Base-by-base conservation (phyloP, 805 yeast species). In the Naumovozyma baii region DNA sequence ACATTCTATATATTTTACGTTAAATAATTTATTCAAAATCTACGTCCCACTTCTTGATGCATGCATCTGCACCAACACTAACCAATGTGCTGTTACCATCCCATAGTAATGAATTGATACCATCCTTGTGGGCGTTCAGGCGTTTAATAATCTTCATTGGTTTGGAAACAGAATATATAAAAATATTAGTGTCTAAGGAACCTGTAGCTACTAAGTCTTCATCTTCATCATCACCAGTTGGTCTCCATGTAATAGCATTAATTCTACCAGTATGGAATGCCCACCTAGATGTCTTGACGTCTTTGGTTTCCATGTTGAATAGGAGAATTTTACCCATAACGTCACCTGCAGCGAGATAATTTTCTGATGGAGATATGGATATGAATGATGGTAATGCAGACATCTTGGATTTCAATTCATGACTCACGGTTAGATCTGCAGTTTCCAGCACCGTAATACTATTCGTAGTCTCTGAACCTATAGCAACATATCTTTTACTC, bases 241-340 rank as follows among this genome's bases (percentile, higher is more conserved):
- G 58, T 41, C 43, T 73, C 98, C 97, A 92, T 18, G 76, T 61
- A 36, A 92, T 83, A 22, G 79, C 73, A 42, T 76, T 77, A 46
- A 92, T 81, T 40, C 74, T 78, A 41, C 95, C 80, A 2, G 88
- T 83, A 59, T 92, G 96, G 77, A 85, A 90, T 0, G 94, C 80
- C 99, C 99, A 92, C 57, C 96, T 75, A 0, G 94, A 76, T 2
- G 97, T 86, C 29, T 78, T 71, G 5, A 84, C 64, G 2, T 71
- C 49, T 37, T 67, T 73, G 31, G 76, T 78, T 2, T 57, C 59
- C 5, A 77, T 57, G 46, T 76, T 70, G 61, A 76, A 86, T 29
- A 88, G 68, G n/a, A 80, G 63, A 47, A 87, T 85, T 59, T 90
- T 92, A 26, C 98, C 98, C 39, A 81, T 69, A 4, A 70, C 69